Percentiles rank a stretch among this genome's conserved stretches.
These are phyloP conservation scores for Effrenium voratum DNA, from an alignment of 73 alveolate genomes.

Conservation along the genomic window DNA sequence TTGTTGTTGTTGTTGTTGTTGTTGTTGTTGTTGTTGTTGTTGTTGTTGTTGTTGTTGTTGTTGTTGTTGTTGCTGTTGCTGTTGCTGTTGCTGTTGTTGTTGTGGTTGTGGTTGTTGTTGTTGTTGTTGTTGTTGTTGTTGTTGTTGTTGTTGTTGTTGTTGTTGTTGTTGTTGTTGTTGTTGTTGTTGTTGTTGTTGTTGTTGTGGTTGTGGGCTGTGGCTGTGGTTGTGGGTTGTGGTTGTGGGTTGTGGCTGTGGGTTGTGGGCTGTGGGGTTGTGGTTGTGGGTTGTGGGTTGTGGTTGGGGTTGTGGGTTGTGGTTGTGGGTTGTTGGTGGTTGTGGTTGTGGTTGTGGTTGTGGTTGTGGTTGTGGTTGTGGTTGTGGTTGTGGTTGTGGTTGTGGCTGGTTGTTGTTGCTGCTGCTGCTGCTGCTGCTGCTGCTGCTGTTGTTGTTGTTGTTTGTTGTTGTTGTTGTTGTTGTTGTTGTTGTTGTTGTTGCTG, in stretches of 20 bases:
- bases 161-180: neutral
- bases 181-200: neutral
- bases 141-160: neutral
- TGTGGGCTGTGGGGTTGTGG: neutral
- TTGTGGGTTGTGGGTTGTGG: neutral
- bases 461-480: neutral
- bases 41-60: neutral
- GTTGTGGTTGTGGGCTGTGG: neutral
- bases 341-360: neutral
- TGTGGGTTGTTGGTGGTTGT: neutral
- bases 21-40: neutral
- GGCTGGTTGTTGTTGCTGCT: neutral
- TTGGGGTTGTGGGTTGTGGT: neutral
- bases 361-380: neutral
- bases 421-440: neutral
- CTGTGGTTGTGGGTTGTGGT: neutral
- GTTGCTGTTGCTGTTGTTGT: neutral
- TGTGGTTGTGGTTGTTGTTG: neutral
- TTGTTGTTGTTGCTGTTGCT: neutral
- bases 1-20: neutral
- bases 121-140: neutral
- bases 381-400: neutral
- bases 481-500: neutral
- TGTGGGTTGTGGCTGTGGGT: neutral
- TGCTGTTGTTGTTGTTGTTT: no score